Percentiles rank a stretch among this genome's conserved stretches.
These are phyloP conservation scores for Beauveria australis DNA, from an alignment of 2,329 filamentous ascomycete species.

Conservation along the genomic window DNA sequence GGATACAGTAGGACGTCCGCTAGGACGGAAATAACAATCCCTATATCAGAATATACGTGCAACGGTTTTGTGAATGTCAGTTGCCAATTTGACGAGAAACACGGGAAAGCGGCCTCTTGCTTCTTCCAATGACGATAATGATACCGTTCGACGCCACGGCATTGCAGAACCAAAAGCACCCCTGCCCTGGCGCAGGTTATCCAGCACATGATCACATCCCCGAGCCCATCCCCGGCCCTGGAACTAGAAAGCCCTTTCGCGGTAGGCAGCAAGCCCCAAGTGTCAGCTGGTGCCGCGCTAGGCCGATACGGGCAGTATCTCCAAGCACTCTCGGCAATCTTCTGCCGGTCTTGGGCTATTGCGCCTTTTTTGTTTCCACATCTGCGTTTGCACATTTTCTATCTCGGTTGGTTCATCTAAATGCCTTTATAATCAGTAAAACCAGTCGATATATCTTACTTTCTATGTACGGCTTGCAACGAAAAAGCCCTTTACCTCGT, in stretches of 20 bases:
- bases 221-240: background rate
- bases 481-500: too few relatives aligned
- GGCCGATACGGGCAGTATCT: background rate
- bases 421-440: too few relatives aligned
- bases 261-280: background rate
- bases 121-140: background rate
- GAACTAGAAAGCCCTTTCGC: background rate
- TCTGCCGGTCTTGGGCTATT: background rate
- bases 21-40: too few relatives aligned
- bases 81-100: too few relatives aligned
- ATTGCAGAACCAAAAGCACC: background rate
- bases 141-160: too few relatives aligned
- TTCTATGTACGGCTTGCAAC: too few relatives aligned
- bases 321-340: conserved; percentile 10
- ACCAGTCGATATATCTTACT: too few relatives aligned
- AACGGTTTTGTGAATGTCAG: too few relatives aligned
- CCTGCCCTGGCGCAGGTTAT: background rate
- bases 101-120: background rate
- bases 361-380: background rate
- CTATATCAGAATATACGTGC: too few relatives aligned
- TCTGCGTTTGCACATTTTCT: background rate
- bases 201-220: background rate
- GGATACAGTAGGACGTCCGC: too few relatives aligned
- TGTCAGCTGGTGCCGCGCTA: conserved; percentile 5
- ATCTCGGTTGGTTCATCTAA: too few relatives aligned